Evolutionary conservation across 2,329 filamentous ascomycete genomes (phyloP), one percentile per base, ranked within the genome.

Genomic region (Magnaporthiopsis poae): DNA sequence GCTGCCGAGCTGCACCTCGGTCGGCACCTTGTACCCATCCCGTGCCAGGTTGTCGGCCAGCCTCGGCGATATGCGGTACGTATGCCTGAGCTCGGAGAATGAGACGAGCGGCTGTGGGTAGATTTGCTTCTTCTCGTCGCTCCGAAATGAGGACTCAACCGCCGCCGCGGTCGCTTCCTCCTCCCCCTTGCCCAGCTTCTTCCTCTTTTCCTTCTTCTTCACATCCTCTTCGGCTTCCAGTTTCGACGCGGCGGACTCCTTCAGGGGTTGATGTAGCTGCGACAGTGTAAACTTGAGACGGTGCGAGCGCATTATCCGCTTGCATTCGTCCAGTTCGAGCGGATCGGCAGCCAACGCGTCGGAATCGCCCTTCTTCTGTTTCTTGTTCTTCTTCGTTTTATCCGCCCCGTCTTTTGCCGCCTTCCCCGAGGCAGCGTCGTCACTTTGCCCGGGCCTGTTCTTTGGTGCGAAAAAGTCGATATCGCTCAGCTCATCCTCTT

Each of bases 1-100:
- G 72, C 88, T 89, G 3, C 86, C 93, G 77, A 98, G 85, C 75
- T 99, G 95, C 15, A 99, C 93, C 77, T 98, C 94, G 0, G 95
- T 99, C 15, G 95, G 95, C 67, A 92, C 81, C 52, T 84, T 86
- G 75, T 96, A 99, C 13, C 90, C 92, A 77, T 98, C 91, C n/a
- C 86, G 83, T 18, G 85, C 81, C 36, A 99, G 81, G 73, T 99
- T 99, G 68, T 90, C 86, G 1, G 87, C 86, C 61, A 99, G 78
- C 60, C 88, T 84, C 60, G 84, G 81, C 4, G 91, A 90, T 60
- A 97, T 86, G n/a, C 83, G 84, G 77, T 94, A 96, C 61, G 81
- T 81, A 39, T 82, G 80, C 56, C 86, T 84, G 67, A 99, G 80
- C 72, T 95, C 87, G 60, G 81, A 79, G 74, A 99, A 98, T 0